These are phyloP conservation scores for Sporothrix dimorphospora DNA, from an alignment of 2,329 filamentous ascomycete species.

Conservation along the genomic window DNA sequence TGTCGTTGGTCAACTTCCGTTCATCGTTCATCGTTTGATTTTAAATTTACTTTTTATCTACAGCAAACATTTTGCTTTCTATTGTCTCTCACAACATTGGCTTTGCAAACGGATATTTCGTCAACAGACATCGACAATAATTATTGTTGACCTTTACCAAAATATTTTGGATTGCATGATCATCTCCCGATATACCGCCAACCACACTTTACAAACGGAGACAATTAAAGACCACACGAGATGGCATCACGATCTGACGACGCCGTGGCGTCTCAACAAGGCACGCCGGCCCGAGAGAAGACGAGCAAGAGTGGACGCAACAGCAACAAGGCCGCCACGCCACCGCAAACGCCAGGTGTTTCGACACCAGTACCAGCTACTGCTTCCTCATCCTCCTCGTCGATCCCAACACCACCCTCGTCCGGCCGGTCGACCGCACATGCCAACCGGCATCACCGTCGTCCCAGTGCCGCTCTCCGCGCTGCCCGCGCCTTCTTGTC, in stretches of 20 bases:
- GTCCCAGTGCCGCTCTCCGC: not conserved
- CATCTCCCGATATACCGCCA: too few relatives aligned
- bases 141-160: not conserved
- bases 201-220: too few relatives aligned
- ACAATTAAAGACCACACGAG: too few relatives aligned
- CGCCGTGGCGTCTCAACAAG: not conserved
- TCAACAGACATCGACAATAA: too few relatives aligned
- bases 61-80: too few relatives aligned
- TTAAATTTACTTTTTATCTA: not conserved
- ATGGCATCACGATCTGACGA: not conserved
- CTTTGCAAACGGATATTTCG: too few relatives aligned
- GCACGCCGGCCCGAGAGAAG: not conserved
- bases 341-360: not conserved
- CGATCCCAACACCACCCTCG: not conserved
- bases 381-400: not conserved
- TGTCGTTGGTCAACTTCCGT: not conserved
- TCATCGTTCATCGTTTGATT: not conserved
- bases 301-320: not conserved
- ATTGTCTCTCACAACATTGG: too few relatives aligned
- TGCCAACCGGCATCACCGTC: not conserved
- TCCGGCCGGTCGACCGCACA: not conserved
- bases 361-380: not conserved
- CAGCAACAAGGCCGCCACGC: not conserved
- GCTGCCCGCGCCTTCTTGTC: conserved; percentile 9
- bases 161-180: not conserved